These are phyloP conservation scores for Solanum chacoense DNA, from an alignment of 305 asterid species.

Conservation along the genomic window DNA sequence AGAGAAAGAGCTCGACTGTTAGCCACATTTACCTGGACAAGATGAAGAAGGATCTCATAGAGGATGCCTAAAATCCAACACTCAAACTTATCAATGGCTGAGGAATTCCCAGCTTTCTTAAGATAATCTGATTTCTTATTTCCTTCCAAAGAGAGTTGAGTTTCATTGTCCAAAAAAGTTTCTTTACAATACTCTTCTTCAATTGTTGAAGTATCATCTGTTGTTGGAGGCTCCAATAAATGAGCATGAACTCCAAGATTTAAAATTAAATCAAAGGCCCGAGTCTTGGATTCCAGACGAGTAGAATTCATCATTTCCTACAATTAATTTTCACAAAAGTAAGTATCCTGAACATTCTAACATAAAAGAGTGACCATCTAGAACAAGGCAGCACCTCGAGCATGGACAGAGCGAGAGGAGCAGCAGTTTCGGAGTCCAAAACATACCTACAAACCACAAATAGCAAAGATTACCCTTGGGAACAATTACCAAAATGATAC, in stretches of 20 bases:
- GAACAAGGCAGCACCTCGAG: conserved; percentile 54
- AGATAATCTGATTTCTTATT: conserved; percentile 36
- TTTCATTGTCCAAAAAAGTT: conserved; percentile 48
- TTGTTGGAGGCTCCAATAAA: conserved; percentile 86
- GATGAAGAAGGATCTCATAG: conserved; percentile 89
- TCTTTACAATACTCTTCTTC: conserved; percentile 85
- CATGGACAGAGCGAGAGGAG: conserved; percentile 87
- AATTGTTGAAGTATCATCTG: conserved; percentile 57
- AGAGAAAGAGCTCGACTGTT: neutral
- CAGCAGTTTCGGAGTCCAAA: conserved; percentile 87
- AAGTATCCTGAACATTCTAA: conserved; percentile 14
- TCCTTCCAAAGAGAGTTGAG: conserved; percentile 48
- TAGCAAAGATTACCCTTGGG: conserved; percentile 12
- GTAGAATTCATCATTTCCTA: conserved; percentile 94
- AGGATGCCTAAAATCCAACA: conserved; percentile 97
- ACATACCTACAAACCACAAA: conserved; percentile 68
- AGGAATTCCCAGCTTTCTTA: conserved; percentile 36
- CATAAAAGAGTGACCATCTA: conserved; percentile 2
- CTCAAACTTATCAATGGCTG: conserved; percentile 83
- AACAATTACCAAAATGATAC: conserved; percentile 1
- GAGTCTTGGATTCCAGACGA: conserved; percentile 62
- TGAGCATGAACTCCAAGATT: conserved; percentile 99
- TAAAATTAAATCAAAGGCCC: conserved; percentile 90
- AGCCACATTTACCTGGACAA: conserved; percentile 73
- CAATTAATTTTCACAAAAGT: conserved; percentile 15